These are phyloP conservation scores for Malassezia globosa DNA, from an alignment of 1,284 basidiomycete genomes.

Conservation along the genomic window DNA sequence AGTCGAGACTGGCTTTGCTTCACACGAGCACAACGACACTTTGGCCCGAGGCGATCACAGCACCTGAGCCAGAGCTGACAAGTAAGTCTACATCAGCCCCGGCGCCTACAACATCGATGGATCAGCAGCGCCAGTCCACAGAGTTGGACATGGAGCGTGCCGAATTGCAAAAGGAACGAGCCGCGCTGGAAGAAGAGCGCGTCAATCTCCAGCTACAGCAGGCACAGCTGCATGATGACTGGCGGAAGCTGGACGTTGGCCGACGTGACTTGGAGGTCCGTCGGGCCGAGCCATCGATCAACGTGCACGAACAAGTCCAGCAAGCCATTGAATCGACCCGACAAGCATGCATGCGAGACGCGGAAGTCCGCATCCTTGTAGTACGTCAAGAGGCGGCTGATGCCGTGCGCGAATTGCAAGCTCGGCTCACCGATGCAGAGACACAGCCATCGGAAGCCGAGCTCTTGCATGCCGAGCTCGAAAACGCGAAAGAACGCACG, in stretches of 20 bases:
- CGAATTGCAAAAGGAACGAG: constrained; percentile 1
- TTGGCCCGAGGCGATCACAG: too few relatives aligned
- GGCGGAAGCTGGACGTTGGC: too few relatives aligned
- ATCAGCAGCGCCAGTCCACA: neutral
- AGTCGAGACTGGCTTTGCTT: constrained; percentile 3
- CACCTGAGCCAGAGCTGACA: too few relatives aligned
- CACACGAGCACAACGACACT: too few relatives aligned
- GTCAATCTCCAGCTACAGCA: too few relatives aligned
- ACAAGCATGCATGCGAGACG: constrained; percentile 7
- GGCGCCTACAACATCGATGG: neutral
- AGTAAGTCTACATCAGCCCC: neutral
- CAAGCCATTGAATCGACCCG: neutral
- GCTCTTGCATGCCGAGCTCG: neutral
- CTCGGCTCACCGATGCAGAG: neutral
- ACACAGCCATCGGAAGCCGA: neutral
- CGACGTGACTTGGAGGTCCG: constrained; percentile 17
- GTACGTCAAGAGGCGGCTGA: constrained; percentile 2
- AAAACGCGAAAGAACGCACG: neutral
- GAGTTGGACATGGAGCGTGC: neutral
- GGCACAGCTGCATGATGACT: too few relatives aligned
- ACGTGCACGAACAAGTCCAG: neutral
- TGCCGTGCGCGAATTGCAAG: neutral
- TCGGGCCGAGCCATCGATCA: neutral
- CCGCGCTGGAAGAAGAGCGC: constrained; percentile 7
- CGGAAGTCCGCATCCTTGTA: constrained; percentile 7